Percentiles rank a stretch among this genome's conserved stretches.
phyloP scores from a whole-genome alignment of 2,329 filamentous ascomycete genomes.

The Cercospora citrullina region DNA sequence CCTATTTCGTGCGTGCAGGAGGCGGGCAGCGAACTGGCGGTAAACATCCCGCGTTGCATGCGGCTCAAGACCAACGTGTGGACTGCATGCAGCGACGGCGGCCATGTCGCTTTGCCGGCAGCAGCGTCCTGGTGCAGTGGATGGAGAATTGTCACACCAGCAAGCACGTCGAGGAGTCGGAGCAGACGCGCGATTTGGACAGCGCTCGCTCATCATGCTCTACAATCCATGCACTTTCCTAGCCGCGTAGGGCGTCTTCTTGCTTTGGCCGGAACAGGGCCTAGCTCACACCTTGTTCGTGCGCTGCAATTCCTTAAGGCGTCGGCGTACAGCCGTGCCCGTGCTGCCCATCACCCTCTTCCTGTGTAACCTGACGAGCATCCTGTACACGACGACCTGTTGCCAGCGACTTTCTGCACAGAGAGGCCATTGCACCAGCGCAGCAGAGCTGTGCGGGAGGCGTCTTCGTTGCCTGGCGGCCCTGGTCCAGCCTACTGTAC shows the following conservation, averaged over 20 bases:
- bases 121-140: background rate
- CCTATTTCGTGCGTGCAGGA: background rate
- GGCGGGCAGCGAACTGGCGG: background rate
- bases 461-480: conserved; percentile 2
- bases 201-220: background rate
- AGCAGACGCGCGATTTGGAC: background rate
- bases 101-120: conserved; percentile 12
- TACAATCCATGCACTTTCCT: background rate
- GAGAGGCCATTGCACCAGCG: background rate
- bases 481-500: conserved; percentile 6
- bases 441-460: background rate
- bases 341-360: background rate
- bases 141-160: background rate
- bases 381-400: background rate
- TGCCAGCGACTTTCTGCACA: background rate
- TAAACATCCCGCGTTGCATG: conserved; percentile 1
- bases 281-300: conserved; percentile 14
- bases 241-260: conserved; percentile 10
- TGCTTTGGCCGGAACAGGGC: conserved; percentile 9
- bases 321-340: conserved; percentile 2
- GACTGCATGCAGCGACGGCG: conserved; percentile 10
- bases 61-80: background rate
- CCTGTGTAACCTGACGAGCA: conserved; percentile 9
- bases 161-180: background rate
- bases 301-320: background rate